Evolutionary conservation across 306 rosid species (phyloP).

Genomic region (Ormosia semicastrata): DNA sequence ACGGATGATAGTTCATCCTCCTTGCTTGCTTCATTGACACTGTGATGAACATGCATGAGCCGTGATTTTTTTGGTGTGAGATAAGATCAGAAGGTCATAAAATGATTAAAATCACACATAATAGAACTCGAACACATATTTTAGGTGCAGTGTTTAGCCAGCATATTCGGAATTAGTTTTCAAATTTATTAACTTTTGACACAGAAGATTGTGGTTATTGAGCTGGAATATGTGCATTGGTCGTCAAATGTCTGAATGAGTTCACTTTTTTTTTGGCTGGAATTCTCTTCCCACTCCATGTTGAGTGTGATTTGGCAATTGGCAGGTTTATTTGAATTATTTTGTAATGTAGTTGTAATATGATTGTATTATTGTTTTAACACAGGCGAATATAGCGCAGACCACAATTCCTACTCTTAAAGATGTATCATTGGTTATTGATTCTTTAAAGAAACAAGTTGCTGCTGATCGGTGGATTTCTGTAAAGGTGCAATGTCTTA

Average conservation of each 20-base stretch:
- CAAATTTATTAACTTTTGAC: no score
- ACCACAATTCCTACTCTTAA: conserved; percentile 36
- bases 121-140: not conserved
- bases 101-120: not conserved
- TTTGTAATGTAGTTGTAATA: not conserved
- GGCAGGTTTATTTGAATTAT: not conserved
- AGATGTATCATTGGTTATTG: conserved; percentile 63
- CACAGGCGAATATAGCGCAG: conserved; percentile 41
- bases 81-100: not conserved
- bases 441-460: conserved; percentile 76
- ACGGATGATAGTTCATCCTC: no score
- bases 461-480: conserved; percentile 53
- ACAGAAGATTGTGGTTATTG: not conserved
- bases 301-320: not conserved
- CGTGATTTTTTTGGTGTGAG: not conserved
- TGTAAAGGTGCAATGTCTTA: conserved; percentile 53
- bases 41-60: not conserved
- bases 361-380: not conserved
- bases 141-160: not conserved
- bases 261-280: not conserved
- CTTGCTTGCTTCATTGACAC: not conserved
- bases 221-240: not conserved
- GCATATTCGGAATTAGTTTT: not conserved
- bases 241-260: not conserved
- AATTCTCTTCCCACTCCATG: not conserved